Evolutionary conservation across 1,284 basidiomycete species (phyloP), one percentile per base, ranked within the genome.

Genomic region (Cutaneotrichosporon cavernicola): DNA sequence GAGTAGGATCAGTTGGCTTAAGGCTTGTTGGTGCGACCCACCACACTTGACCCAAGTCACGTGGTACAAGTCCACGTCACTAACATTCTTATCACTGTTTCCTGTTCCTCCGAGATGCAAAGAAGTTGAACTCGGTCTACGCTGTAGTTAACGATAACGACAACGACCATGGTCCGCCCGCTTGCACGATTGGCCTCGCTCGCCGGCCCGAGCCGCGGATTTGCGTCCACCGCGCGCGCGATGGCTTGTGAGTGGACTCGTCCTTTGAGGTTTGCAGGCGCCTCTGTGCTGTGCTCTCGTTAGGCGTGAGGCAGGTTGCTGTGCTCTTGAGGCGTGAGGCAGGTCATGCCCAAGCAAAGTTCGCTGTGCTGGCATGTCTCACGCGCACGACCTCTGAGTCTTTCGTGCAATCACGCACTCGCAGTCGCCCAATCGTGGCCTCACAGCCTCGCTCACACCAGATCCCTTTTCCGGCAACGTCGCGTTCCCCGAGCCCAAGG

Each of bases 391-490:
- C 11, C 34, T 36, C 34, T 8, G 8, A 5, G 34, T 10, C 38
- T 30, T n/a, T 21, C 21, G 14, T 50, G n/a, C 40, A 5, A 5
- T 18, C 40, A 16, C 2, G 9, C 30, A 4, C 14, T 47, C 40
- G 56, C 26, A n/a, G 5, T 11, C 5, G 26, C 40, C 18, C 43
- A 22, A 14, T 26, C 43, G 11, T 26, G 26, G 26, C 26, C 26
- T 26, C 3, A 3, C 26, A 13, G 22, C 14, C 26, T 7, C n/a
- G 36, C 58, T 60, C 2, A 55, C 60, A 22, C 18, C 63, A 65
- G 64, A 93, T 75, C 88, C 90, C 21, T 94, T 90, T 81, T 90
- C 90, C 38, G 87, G 85, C 70, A 83, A 83, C 11, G 89, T 86
- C 47, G 82, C 88, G 55, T 81, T 87, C 53, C 85, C 84, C 11